phyloP scores from a whole-genome alignment of 2,329 filamentous ascomycete genomes.

The Penicillium freii region DNA sequence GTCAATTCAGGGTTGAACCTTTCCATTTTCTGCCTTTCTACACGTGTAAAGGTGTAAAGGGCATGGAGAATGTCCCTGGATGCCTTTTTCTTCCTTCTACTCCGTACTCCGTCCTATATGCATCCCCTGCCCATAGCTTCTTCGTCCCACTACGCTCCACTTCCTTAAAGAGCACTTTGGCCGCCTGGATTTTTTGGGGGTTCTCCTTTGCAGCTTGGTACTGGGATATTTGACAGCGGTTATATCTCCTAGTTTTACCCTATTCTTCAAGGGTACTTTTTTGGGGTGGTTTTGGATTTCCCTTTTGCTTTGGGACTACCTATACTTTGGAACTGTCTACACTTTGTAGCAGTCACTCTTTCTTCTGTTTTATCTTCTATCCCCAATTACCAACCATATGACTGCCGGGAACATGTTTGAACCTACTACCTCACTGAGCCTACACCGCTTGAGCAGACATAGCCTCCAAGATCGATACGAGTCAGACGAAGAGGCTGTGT shows the following conservation, averaged over 20 bases:
- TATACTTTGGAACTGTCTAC: conserved; percentile 4
- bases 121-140: conserved; percentile 5
- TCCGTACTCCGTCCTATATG: not conserved
- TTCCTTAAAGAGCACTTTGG: conserved; percentile 4
- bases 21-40: conserved; percentile 9
- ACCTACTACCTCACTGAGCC: conserved; percentile 24
- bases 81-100: not conserved
- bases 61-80: conserved; percentile 14
- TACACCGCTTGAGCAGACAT: conserved; percentile 33
- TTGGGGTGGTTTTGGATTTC: not conserved
- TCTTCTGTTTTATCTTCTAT: not conserved
- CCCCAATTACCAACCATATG: not conserved
- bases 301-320: not conserved
- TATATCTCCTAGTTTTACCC: not conserved
- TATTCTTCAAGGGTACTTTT: not conserved
- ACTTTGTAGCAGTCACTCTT: conserved; percentile 3
- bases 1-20: not conserved
- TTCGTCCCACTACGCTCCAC: not conserved
- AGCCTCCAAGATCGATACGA: conserved; percentile 37
- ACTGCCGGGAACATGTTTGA: conserved; percentile 29
- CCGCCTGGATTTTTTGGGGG: not conserved
- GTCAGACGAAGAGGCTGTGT: conserved; percentile 41
- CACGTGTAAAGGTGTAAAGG: conserved; percentile 30
- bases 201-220: conserved; percentile 8
- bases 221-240: not conserved